Base-by-base conservation (phyloP, 1,139 yeast species). In the Meyerozyma guilliermondii region DNA sequence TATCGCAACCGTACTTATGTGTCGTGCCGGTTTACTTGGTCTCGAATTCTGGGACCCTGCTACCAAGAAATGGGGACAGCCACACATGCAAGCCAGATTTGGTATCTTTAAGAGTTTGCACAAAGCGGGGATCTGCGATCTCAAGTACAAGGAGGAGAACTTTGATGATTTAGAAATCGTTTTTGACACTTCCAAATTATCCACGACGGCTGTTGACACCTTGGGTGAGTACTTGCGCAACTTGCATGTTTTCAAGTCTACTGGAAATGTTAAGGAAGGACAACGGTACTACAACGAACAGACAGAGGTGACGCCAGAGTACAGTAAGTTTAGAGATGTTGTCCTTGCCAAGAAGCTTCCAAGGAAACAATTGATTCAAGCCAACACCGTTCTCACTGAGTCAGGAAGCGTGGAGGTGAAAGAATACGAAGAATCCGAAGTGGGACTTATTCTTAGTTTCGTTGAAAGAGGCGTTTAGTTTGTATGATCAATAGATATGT, bases 71-170 rank as follows among this genome's bases (percentile, higher is more conserved):
- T 88, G 96, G 96, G 96, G 96, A 29, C 96, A 88, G 66, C 82
- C 96, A n/a, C 96, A 88, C 60, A 87, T 87, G 89, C 95, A 87
- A 68, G 96, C 95, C 6, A 74, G 96, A 58, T 88, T 78, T 62
- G 87, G 92, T 31, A 87, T 88, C 52, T 74, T 87, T 73, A 86
- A 85, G 66, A 76, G 83, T 26, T 81, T 87, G 58, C 67, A 84
- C 55, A 71, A 80, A 43, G 89, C 94, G 4, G 83, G 85, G 17
- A 79, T 83, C 26, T 81, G 78, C 40, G 69, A 72, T 42, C 64
- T 87, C 46, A 70, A 71, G 42, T 70, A 71, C 54, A 57, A 72
- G n/a, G 65, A 65, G n/a, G 71, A 66, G 23, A 71, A 71, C 44
- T 80, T 54, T 54, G 68, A 75, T 38, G 95, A 87, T 54, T 67